These are phyloP conservation scores for Boletus tomentosulus DNA, from an alignment of 768 basidiomycete species.

Conservation along the genomic window DNA sequence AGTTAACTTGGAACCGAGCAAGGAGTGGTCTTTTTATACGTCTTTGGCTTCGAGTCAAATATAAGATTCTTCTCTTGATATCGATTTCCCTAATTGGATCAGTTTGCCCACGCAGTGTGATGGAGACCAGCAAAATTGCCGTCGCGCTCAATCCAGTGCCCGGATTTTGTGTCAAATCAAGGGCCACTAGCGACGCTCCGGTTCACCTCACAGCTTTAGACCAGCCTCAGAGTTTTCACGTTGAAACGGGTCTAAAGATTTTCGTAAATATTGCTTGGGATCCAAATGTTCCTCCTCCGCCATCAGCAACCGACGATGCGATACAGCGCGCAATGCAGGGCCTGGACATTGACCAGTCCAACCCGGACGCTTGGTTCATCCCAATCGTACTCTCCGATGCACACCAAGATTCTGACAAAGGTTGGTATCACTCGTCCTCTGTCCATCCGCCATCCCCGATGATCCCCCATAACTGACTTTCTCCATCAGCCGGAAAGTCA, in stretches of 20 bases:
- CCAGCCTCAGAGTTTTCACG: slow-evolving; percentile 6
- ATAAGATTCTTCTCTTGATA: neutral
- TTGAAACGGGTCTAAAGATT: slow-evolving; percentile 54
- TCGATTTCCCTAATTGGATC: slow-evolving; percentile 7
- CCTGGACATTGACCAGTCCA: slow-evolving; percentile 38
- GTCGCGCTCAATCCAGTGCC: slow-evolving; percentile 52
- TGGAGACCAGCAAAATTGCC: slow-evolving; percentile 17
- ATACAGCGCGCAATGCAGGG: slow-evolving; percentile 58
- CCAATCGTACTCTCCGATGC: slow-evolving; percentile 68
- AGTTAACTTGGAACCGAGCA: neutral
- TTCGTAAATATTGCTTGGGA: slow-evolving; percentile 79
- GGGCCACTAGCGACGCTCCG: slow-evolving; percentile 38
- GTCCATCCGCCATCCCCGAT: slow-evolving; percentile 1
- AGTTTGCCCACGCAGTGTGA: slow-evolving; percentile 8
- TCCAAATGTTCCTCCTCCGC: slow-evolving; percentile 61
- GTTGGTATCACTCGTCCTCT: slow-evolving; percentile 33
- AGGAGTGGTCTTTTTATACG: slow-evolving; percentile 29
- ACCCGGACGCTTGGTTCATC: slow-evolving; percentile 53
- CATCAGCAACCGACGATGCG: slow-evolving; percentile 52
- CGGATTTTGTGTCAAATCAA: slow-evolving; percentile 70
- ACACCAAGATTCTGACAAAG: slow-evolving; percentile 64
- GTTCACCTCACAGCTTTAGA: slow-evolving; percentile 12
- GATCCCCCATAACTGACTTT: neutral
- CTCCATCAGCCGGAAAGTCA: slow-evolving; percentile 56
- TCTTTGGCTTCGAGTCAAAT: neutral